Conservation (phyloP, 345 rosid species). For the Citrus trifoliata region DNA sequence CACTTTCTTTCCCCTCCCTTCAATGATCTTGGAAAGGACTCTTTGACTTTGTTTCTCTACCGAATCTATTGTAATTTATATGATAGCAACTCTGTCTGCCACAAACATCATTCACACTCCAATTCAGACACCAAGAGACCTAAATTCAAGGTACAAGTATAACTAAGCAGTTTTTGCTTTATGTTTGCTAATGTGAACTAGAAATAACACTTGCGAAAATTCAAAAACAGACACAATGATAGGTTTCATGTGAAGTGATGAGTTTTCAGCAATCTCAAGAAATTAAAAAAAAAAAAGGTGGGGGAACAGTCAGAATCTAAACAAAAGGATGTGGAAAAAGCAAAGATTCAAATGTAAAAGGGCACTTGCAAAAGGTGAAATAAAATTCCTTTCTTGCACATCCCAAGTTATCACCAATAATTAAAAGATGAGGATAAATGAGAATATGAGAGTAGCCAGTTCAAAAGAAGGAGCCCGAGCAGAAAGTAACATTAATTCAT, state of each 20-base stretch:
- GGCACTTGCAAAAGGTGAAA: not conserved
- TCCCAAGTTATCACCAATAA: slow-evolving; percentile 4
- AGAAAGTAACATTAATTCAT: not conserved
- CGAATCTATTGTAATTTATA: not conserved
- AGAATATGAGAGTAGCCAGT: not conserved
- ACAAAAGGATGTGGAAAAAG: slow-evolving; percentile 2
- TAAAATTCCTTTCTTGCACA: slow-evolving; percentile 5
- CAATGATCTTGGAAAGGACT: not conserved
- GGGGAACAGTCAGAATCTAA: slow-evolving; percentile 4
- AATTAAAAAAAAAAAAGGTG: too few species aligned
- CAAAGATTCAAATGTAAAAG: slow-evolving; percentile 3
- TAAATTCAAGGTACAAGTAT: not conserved
- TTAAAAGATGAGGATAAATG: not conserved
- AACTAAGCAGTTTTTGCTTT: not conserved
- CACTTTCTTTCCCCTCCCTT: not conserved
- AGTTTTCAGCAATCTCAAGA: not conserved
- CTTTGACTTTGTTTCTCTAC: slow-evolving; percentile 16
- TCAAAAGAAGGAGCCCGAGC: not conserved
- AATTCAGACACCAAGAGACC: not conserved
- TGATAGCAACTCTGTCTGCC: slow-evolving; percentile 19
- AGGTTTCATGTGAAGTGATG: slow-evolving; percentile 12
- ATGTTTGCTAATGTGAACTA: not conserved
- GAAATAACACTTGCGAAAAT: not conserved
- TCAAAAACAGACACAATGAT: not conserved
- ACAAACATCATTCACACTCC: not conserved